Conservation (phyloP, 495 filamentous ascomycete species). For the Umbilicaria muhlenbergii region DNA sequence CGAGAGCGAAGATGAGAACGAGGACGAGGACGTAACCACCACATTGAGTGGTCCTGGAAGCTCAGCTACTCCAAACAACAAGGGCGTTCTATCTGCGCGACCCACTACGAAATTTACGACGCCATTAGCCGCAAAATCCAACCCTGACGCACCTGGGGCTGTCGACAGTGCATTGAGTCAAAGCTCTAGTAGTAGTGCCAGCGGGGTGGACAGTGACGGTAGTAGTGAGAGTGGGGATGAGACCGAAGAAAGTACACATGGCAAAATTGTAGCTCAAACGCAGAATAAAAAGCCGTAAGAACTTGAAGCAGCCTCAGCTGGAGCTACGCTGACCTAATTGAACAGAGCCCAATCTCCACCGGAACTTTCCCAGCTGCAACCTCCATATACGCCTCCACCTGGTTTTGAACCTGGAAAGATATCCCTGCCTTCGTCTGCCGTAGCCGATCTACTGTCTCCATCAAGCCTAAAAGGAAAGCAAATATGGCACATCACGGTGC, state of each 20-base stretch:
- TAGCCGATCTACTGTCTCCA: constrained; percentile 10
- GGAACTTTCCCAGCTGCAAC: not conserved
- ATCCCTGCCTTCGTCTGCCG: constrained; percentile 8
- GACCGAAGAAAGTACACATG: not conserved
- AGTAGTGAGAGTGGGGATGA: not conserved
- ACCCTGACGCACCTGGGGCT: not conserved
- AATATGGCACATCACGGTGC: constrained; percentile 40
- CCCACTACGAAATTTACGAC: not conserved
- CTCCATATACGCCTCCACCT: constrained; percentile 20
- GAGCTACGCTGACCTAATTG: not conserved
- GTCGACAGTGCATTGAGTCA: not conserved
- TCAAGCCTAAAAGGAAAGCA: constrained; percentile 28
- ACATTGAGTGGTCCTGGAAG: too few relatives aligned
- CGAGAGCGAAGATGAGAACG: not conserved
- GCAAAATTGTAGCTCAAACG: not conserved
- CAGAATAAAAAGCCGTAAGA: not conserved
- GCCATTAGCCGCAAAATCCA: not conserved
- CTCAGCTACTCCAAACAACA: too few relatives aligned
- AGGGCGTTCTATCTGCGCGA: too few relatives aligned
- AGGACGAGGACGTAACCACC: not conserved
- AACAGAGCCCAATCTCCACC: not conserved
- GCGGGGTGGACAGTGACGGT: not conserved
- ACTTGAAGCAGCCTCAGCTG: not conserved
- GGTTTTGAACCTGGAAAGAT: constrained; percentile 18
- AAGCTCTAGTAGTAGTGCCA: not conserved